Conservation (phyloP, 83 land plant species). For the Diphasiastrum complanatum region DNA sequence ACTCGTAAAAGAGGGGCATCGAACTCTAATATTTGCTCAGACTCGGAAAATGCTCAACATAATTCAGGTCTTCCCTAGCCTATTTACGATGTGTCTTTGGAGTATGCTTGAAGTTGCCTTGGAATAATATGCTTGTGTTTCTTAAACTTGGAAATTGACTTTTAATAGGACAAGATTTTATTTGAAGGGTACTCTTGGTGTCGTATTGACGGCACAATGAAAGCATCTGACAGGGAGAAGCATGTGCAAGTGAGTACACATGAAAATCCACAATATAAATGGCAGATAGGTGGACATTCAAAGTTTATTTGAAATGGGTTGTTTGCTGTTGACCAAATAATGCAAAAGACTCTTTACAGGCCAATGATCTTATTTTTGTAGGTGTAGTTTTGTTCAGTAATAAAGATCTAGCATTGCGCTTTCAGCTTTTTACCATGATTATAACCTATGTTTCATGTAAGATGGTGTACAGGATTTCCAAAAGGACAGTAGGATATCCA, state of each 20-base stretch:
- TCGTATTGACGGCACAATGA: slow-evolving; percentile 96
- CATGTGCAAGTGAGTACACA: slow-evolving; percentile 69
- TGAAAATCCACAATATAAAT: too few species aligned
- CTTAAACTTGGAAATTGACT: too few species aligned
- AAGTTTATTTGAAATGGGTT: too few species aligned
- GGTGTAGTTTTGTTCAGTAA: too few species aligned
- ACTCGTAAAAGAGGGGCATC: slow-evolving; percentile 69
- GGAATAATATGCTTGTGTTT: not conserved
- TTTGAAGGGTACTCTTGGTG: slow-evolving; percentile 45
- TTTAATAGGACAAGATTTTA: slow-evolving; percentile 55
- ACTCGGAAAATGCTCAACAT: slow-evolving; percentile 95
- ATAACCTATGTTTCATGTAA: not conserved
- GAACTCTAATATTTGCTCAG: slow-evolving; percentile 82
- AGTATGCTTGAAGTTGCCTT: not conserved
- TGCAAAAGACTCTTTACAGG: too few species aligned
- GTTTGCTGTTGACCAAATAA: too few species aligned
- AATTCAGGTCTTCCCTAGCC: slow-evolving; percentile 53
- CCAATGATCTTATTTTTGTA: not conserved
- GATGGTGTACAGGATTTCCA: slow-evolving; percentile 99
- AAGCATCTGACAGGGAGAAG: slow-evolving; percentile 66
- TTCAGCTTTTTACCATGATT: too few species aligned
- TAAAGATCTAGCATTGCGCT: too few species aligned
- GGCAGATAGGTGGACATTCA: slow-evolving; percentile 2
- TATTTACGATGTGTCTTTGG: not conserved
- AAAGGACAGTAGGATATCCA: slow-evolving; percentile 53